These are phyloP conservation scores for Pinus tabuliformis DNA, from an alignment of 75 land plant species.

Conservation along the genomic window DNA sequence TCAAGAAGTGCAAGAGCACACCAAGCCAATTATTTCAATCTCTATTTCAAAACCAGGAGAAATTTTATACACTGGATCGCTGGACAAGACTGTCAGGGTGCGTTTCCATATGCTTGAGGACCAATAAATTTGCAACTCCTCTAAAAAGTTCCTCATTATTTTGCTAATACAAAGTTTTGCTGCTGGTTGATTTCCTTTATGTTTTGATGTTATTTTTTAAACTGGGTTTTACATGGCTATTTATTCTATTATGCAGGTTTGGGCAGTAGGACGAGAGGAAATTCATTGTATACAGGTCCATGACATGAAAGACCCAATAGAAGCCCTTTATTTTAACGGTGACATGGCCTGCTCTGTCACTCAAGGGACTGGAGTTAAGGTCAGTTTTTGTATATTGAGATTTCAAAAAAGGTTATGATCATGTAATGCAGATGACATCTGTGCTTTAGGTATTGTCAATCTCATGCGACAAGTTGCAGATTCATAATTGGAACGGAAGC, in stretches of 20 bases:
- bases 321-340: constrained; percentile 25
- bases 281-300: constrained; percentile 36
- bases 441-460: not conserved
- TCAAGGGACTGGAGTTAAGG: constrained; percentile 60
- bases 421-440: constrained; percentile 3
- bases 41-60: constrained; percentile 29
- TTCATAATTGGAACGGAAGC: constrained; percentile 28
- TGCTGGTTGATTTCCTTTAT: not conserved
- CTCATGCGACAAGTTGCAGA: constrained; percentile 15
- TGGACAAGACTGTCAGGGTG: constrained; percentile 57
- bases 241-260: constrained; percentile 34
- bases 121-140: not conserved
- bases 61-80: constrained; percentile 59
- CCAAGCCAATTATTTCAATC: constrained; percentile 45
- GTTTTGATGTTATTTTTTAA: not conserved
- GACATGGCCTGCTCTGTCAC: constrained; percentile 28
- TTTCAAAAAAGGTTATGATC: not conserved
- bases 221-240: not conserved
- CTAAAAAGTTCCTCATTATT: not conserved
- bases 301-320: constrained; percentile 56
- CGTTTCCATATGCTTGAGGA: not conserved
- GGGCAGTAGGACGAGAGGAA: constrained; percentile 40
- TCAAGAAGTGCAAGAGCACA: constrained; percentile 46
- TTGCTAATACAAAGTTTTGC: not conserved
- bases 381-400: not conserved